phyloP scores from a whole-genome alignment of 2,329 filamentous ascomycete species.

The Drechslerella dactyloides region DNA sequence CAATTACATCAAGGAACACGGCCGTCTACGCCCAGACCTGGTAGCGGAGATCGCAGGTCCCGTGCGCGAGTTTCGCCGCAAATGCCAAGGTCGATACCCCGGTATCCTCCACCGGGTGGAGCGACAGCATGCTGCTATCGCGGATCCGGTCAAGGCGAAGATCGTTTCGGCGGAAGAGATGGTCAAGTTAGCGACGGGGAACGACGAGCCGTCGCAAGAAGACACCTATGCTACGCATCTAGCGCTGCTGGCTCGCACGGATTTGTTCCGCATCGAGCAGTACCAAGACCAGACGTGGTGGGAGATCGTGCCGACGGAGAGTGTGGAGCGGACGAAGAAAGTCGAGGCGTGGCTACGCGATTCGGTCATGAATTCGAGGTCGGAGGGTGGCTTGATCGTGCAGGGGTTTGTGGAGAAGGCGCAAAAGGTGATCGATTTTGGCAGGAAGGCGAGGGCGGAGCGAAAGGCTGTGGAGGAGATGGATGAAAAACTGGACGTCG shows the following conservation, averaged over 20 bases:
- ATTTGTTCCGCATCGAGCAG: conserved; percentile 62
- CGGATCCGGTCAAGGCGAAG: conserved; percentile 24
- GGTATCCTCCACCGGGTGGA: conserved; percentile 29
- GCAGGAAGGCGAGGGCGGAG: conserved; percentile 61
- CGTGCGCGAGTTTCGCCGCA: conserved; percentile 41
- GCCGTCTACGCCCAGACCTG: conserved; percentile 6
- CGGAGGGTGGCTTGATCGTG: conserved; percentile 52
- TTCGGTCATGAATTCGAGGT: conserved; percentile 52
- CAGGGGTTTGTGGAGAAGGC: conserved; percentile 63
- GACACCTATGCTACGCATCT: conserved; percentile 74
- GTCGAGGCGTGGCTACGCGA: conserved; percentile 17
- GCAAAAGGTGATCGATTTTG: conserved; percentile 63
- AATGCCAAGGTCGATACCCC: conserved; percentile 42
- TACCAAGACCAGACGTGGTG: conserved; percentile 60
- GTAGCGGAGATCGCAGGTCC: conserved; percentile 38
- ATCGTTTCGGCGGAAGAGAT: conserved; percentile 50
- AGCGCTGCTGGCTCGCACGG: conserved; percentile 65
- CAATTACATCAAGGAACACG: conserved; percentile 14
- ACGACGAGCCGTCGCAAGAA: conserved; percentile 59
- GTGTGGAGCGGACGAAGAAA: conserved; percentile 52
- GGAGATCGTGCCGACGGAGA: conserved; percentile 65
- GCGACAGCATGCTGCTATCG: conserved; percentile 40
- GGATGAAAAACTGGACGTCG: conserved; percentile 37
- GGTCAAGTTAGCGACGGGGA: conserved; percentile 52
- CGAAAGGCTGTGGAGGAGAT: conserved; percentile 35